Base-by-base conservation (phyloP, 1,284 basidiomycete genomes). In the Sanghuangporus weigelae region DNA sequence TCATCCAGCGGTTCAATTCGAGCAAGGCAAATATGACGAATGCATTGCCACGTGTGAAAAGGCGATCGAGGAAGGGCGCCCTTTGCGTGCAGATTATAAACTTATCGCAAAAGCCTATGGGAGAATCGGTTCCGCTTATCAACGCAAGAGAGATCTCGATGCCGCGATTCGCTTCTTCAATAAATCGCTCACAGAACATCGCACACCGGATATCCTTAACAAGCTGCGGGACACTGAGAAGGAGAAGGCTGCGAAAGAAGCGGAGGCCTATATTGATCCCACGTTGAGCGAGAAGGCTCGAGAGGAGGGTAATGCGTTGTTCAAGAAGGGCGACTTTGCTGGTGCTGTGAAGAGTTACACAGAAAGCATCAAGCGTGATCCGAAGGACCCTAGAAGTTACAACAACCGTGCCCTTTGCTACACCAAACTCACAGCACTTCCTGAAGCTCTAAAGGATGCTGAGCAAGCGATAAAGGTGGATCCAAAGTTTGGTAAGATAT, bases 321-420 rank as follows among this genome's bases (percentile, higher is more conserved):
- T 98, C 87, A 99, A 98, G 81, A 82, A 78, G 2, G 95, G 93
- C 31, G 87, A 95, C 74, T 98, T 94, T 76, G 95, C 87, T 16
- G 87, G 82, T n/a, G 93, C 96, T 1, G 96, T 99, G 67, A 95
- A 93, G 78, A 82, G 85, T 49, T 99, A 99, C 79, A 86, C 91
- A 12, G 97, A 99, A 78, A 90, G 94, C 66, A 97, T 99, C 81
- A 98, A 98, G 80, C 90, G 97, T 60, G 89, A 94, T 71, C 97
- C 97, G 49, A 74, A 77, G 39, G 96, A 99, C 73, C 86, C 97
- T 10, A 83, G 91, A 68, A 95, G 93, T 14, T 99, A 97, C 81
- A 98, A 96, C 73, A 99, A 99, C 81, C 89, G 97, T 62, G 94
- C 97, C 16, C 92, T 95, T 38, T 96, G 95, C 21, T 98, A 98